A percentile compares a stretch with the other conserved stretches of the same genome.
phyloP scores from a whole-genome alignment of 129 eudicot species.

The Lactuca saligna region DNA sequence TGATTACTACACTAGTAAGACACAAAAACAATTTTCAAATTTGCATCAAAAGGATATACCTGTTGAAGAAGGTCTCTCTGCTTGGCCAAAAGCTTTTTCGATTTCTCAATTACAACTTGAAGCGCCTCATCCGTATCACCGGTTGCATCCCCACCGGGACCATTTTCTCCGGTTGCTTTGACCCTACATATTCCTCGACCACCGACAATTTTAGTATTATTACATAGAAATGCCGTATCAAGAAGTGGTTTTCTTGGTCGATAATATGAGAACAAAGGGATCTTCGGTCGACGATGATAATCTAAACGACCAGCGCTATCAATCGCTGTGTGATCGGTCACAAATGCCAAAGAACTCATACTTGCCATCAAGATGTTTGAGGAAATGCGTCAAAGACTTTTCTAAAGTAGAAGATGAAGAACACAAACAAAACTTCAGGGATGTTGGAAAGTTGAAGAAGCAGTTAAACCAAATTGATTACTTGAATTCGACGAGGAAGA shows the following conservation, averaged over 20 bases:
- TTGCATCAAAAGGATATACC: conserved; percentile 31
- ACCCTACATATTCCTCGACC: conserved; percentile 28
- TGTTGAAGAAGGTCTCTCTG: conserved; percentile 67
- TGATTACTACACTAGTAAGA: not conserved
- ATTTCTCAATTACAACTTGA: conserved; percentile 82
- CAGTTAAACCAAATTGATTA: not conserved
- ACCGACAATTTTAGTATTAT: conserved; percentile 17
- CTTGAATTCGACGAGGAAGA: not conserved
- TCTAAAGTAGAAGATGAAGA: conserved; percentile 15
- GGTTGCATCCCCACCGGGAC: conserved; percentile 37
- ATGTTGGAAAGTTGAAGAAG: not conserved
- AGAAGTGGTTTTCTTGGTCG: conserved; percentile 38
- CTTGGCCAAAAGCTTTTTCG: conserved; percentile 67
- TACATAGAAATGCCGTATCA: conserved; percentile 29
- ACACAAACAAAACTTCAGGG: not conserved
- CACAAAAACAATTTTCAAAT: not conserved
- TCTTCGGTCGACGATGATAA: conserved; percentile 30
- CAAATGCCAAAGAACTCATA: conserved; percentile 52
- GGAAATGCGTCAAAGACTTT: conserved; percentile 23
- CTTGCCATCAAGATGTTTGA: conserved; percentile 53
- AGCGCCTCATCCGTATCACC: conserved; percentile 56
- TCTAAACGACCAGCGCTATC: conserved; percentile 33
- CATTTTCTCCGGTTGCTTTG: conserved; percentile 28
- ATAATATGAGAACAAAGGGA: conserved; percentile 29
- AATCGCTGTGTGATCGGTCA: conserved; percentile 36